Evolutionary conservation across 2,329 filamentous ascomycete species (phyloP).

Genomic region (Alternaria infectoria): DNA sequence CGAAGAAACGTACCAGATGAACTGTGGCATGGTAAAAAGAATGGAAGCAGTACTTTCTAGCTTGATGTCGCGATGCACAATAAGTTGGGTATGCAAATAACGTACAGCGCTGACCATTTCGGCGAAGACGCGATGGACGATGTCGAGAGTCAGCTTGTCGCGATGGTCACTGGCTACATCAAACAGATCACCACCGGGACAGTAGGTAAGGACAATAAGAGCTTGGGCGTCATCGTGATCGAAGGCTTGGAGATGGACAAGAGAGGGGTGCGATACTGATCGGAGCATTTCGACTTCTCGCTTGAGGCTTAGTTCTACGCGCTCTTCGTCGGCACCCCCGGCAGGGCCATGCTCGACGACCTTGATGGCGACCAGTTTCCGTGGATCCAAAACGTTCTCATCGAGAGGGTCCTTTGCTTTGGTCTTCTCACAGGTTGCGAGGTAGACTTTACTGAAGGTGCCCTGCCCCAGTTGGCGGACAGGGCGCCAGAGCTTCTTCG

Average conservation of each 20-base stretch:
- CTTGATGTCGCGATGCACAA: conserved; percentile 97
- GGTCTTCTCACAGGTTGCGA: conserved; percentile 79
- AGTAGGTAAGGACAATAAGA: conserved; percentile 87
- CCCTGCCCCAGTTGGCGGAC: conserved; percentile 85
- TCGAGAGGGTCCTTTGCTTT: conserved; percentile 50
- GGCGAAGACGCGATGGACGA: conserved; percentile 86
- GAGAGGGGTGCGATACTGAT: conserved; percentile 82
- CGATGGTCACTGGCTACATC: conserved; percentile 81
- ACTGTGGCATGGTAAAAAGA: conserved; percentile 15
- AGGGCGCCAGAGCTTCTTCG: conserved; percentile 80
- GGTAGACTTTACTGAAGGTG: conserved; percentile 92
- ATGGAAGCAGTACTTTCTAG: conserved; percentile 78
- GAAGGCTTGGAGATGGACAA: conserved; percentile 92
- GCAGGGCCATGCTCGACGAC: conserved; percentile 94
- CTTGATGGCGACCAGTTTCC: conserved; percentile 90
- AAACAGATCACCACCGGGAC: conserved; percentile 92
- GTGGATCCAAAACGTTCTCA: conserved; percentile 65
- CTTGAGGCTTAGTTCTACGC: conserved; percentile 91
- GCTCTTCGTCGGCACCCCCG: conserved; percentile 89
- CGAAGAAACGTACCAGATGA: conserved; percentile 28
- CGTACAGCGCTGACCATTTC: conserved; percentile 84
- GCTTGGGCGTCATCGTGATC: conserved; percentile 82
- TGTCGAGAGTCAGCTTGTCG: conserved; percentile 68
- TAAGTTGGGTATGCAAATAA: conserved; percentile 83
- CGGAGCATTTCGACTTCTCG: conserved; percentile 95